Evolutionary conservation across 2,329 filamentous ascomycete genomes (phyloP).

Genomic region (Fusarium xyrophilum): DNA sequence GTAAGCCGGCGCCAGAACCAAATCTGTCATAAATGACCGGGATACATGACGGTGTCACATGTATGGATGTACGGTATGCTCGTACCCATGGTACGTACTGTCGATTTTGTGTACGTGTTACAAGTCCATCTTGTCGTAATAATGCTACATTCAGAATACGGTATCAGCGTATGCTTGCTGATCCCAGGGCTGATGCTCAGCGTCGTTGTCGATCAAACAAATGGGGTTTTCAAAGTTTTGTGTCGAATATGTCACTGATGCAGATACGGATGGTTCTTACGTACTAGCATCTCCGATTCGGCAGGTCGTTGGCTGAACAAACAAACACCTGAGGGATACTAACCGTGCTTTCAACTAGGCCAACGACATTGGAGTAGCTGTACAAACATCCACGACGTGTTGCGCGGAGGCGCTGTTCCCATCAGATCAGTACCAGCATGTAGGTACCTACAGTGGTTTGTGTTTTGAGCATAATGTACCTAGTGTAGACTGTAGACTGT

Average conservation of each 20-base stretch:
- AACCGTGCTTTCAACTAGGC: not conserved
- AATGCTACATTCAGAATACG: constrained; percentile 1
- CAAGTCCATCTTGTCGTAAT: not conserved
- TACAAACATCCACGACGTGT: not conserved
- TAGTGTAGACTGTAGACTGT: constrained; percentile 4
- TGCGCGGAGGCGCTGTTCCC: not conserved
- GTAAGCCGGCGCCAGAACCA: constrained; percentile 23
- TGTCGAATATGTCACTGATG: constrained; percentile 15
- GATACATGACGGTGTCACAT: constrained; percentile 22
- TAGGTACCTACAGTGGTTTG: not conserved
- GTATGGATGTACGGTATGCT: not conserved
- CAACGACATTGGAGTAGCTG: not conserved
- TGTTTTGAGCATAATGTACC: not conserved
- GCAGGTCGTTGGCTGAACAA: constrained; percentile 13
- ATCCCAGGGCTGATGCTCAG: constrained; percentile 9
- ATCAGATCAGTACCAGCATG: not conserved
- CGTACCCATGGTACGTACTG: not conserved
- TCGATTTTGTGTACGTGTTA: not conserved
- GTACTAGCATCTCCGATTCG: constrained; percentile 16
- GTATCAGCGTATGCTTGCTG: constrained; percentile 10
- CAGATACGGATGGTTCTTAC: not conserved
- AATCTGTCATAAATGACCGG: constrained; percentile 26
- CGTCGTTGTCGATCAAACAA: constrained; percentile 29
- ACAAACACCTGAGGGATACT: not conserved
- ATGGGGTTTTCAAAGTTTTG: constrained; percentile 1